Conservation (phyloP, 257 asterid species). For the Penstemon eatonii region DNA sequence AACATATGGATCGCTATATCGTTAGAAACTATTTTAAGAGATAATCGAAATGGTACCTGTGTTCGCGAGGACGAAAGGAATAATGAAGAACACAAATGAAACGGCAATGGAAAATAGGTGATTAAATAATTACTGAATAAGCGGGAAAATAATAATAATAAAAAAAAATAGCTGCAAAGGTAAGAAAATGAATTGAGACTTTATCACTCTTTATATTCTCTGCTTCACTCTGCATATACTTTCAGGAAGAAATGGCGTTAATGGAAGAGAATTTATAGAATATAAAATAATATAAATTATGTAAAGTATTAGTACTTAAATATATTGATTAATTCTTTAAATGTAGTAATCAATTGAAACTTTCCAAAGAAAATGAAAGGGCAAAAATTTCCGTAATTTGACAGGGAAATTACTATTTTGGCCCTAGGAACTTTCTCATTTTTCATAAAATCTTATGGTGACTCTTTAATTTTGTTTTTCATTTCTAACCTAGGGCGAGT, state of each 20-base stretch:
- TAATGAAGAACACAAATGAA: conserved; percentile 6
- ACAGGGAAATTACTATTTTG: too few relatives aligned
- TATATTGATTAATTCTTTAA: too few relatives aligned
- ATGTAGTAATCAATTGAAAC: conserved; percentile 2
- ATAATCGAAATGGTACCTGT: conserved; percentile 27
- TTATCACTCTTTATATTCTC: conserved; percentile 18
- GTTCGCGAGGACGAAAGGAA: conserved; percentile 13
- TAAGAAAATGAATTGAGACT: conserved; percentile 15
- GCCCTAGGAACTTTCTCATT: too few relatives aligned
- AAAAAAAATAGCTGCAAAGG: conserved; percentile 18
- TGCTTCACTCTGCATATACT: conserved; percentile 25
- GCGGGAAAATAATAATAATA: neutral
- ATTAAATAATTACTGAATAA: conserved; percentile 1
- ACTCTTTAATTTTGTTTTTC: too few relatives aligned
- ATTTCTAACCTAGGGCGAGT: too few relatives aligned
- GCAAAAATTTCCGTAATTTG: neutral
- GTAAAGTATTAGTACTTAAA: too few relatives aligned
- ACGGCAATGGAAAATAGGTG: conserved; percentile 9
- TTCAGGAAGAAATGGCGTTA: conserved; percentile 28
- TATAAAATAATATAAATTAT: neutral
- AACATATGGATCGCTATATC: neutral
- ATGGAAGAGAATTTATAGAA: conserved; percentile 13
- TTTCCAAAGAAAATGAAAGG: neutral
- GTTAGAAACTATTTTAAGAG: neutral
- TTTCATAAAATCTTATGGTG: too few relatives aligned